A percentile compares a stretch with the other conserved stretches of the same genome.
These are phyloP conservation scores for Lathyrus oleraceus DNA, from an alignment of 306 rosid species.

Conservation along the genomic window DNA sequence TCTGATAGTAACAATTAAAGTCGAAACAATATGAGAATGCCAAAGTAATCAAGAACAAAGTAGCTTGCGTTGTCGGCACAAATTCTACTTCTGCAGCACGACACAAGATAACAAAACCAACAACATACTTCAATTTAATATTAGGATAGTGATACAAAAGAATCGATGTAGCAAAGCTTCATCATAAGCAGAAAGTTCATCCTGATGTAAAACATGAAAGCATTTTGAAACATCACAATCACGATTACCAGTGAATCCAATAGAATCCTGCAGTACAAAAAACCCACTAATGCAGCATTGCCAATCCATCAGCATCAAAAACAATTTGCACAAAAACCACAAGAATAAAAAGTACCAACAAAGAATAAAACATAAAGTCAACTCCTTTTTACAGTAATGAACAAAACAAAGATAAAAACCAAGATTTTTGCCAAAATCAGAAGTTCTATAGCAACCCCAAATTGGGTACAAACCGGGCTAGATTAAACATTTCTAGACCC, in stretches of 20 bases:
- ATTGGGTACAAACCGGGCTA: conserved; percentile 21
- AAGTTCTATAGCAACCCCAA: conserved; percentile 33
- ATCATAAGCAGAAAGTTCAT: conserved; percentile 15
- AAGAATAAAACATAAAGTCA: conserved; percentile 43
- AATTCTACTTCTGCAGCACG: conserved; percentile 5
- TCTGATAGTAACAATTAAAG: not conserved
- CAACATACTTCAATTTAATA: conserved; percentile 2
- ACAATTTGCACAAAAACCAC: conserved; percentile 1
- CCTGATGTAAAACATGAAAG: not conserved
- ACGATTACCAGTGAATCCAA: conserved; percentile 21
- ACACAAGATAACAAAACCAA: conserved; percentile 24
- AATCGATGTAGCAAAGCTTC: conserved; percentile 30
- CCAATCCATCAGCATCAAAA: conserved; percentile 23
- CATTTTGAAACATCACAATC: conserved; percentile 37
- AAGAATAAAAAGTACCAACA: not conserved
- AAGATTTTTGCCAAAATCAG: conserved; percentile 40
- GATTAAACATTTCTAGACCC: conserved; percentile 31
- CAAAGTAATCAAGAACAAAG: not conserved
- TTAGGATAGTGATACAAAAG: not conserved
- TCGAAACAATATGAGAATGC: conserved; percentile 12
- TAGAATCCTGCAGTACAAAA: conserved; percentile 25
- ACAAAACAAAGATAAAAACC: conserved; percentile 12
- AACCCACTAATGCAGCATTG: conserved; percentile 42
- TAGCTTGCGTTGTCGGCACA: conserved; percentile 1
- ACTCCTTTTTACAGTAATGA: conserved; percentile 41